These are phyloP conservation scores for Exobasidium rhododendri DNA, from an alignment of 1,284 basidiomycete genomes.

Conservation along the genomic window DNA sequence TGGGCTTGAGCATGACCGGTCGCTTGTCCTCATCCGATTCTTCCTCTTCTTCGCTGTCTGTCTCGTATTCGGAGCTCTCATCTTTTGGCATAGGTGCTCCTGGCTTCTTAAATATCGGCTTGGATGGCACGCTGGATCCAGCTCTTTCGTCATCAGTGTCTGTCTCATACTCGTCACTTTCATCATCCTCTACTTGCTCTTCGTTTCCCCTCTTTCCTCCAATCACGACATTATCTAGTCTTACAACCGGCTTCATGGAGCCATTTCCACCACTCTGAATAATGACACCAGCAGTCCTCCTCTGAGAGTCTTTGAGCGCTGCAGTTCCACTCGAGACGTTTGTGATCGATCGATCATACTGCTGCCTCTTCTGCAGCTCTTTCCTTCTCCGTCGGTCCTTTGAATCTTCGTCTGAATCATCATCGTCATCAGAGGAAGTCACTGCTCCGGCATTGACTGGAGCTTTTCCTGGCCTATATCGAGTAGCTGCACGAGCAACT, in stretches of 20 bases:
- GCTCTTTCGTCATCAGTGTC: slow-evolving; percentile 58
- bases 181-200: slow-evolving; percentile 16
- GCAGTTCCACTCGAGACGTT: slow-evolving; percentile 16
- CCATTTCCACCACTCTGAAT: background rate
- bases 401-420: slow-evolving; percentile 17
- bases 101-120: background rate
- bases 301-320: slow-evolving; percentile 14
- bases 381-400: slow-evolving; percentile 19
- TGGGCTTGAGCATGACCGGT: slow-evolving; percentile 69
- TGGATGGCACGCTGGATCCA: slow-evolving; percentile 27
- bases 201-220: background rate
- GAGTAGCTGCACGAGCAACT: slow-evolving; percentile 40
- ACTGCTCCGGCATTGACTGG: slow-evolving; percentile 19
- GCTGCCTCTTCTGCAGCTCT: background rate
- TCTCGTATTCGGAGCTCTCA: slow-evolving; percentile 57
- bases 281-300: slow-evolving; percentile 9
- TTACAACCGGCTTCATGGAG: slow-evolving; percentile 6
- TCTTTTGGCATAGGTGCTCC: slow-evolving; percentile 1
- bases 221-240: slow-evolving; percentile 1
- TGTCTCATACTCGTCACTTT: slow-evolving; percentile 35
- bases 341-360: slow-evolving; percentile 5
- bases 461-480: slow-evolving; percentile 52
- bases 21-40: slow-evolving; percentile 56
- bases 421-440: slow-evolving; percentile 19
- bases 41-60: slow-evolving; percentile 38